Evolutionary conservation across 495 filamentous ascomycete species (phyloP), one percentile per base, ranked within the genome.

Genomic region (Aspergillus sclerotioniger): DNA sequence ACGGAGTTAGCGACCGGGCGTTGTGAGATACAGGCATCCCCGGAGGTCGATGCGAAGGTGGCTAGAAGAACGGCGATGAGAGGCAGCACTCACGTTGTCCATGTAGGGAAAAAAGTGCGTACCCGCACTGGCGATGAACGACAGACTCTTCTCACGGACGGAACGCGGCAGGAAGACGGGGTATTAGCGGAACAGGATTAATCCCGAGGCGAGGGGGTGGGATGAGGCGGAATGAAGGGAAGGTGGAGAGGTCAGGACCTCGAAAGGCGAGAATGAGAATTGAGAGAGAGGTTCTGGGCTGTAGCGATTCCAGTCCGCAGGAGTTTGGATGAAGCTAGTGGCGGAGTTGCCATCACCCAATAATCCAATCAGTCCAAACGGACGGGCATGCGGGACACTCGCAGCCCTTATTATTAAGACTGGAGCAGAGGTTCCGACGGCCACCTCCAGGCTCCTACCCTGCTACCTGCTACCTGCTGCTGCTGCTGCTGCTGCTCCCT

Each of bases 61-160:
- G 29, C 37, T 41, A 63, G 63, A 62, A 58, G 64, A 62, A 60
- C 58, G 55, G 62, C 67, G 61, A 66, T 59, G 61, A 52, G 63
- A 63, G 55, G 43, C 21, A 65, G 49, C 47, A 69, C 76, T 74
- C 60, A 79, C 76, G 69, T 76, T 78, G 68, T 76, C 76, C 76
- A 79, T 79, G 62, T 68, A 74, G 72, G 67, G 66, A 57, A 60
- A 62, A 56, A 67, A 57, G 62, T 67, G 65, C 68, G 62, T 65
- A 59, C 70, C 61, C 65, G 60, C 70, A 70, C 64, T 66, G 49
- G 56, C 60, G 63, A 50, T 61, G 57, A 62, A 68, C 67, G 61
- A 54, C 57, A 64, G 64, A 39, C 67, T 58, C 48, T 64, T 57
- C 61, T 52, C 45, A 25, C 32, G 47, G 28, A 50, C 44, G 19